Percentiles rank a stretch among this genome's conserved stretches.
These are phyloP conservation scores for Microdochium trichocladiopsis DNA, from an alignment of 2,329 filamentous ascomycete species.

Conservation along the genomic window DNA sequence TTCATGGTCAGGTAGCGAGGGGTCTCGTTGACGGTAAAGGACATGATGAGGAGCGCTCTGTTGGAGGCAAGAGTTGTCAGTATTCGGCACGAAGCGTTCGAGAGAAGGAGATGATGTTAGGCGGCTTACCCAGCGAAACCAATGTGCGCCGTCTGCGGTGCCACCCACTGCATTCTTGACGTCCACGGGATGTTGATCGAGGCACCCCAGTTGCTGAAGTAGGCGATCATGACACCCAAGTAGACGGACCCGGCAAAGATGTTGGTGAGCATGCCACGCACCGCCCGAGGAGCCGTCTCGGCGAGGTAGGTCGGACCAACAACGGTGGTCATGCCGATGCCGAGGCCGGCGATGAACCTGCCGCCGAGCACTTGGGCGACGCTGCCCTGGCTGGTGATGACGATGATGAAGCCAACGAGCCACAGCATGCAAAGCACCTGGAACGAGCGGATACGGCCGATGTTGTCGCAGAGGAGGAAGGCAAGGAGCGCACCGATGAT, in stretches of 20 bases:
- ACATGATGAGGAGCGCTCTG: conserved; percentile 2
- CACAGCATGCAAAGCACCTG: conserved; percentile 11
- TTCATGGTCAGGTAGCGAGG: conserved; percentile 7
- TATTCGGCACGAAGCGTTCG: conserved; percentile 6
- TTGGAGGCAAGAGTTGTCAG: background rate
- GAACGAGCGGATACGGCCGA: conserved; percentile 14
- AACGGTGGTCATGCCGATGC: conserved; percentile 33
- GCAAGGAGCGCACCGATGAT: conserved; percentile 7
- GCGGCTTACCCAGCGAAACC: conserved; percentile 11
- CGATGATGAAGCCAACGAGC: conserved; percentile 12
- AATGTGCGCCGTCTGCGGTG: conserved; percentile 5
- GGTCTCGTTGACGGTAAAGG: conserved; percentile 6
- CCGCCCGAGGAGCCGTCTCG: conserved; percentile 3
- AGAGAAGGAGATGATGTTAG: no score
- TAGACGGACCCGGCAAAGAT: conserved; percentile 6
- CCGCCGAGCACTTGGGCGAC: conserved; percentile 23
- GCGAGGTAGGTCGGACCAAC: conserved; percentile 15
- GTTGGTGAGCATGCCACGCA: conserved; percentile 6
- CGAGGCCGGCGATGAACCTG: conserved; percentile 32
- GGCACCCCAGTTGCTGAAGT: conserved; percentile 4
- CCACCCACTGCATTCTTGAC: conserved; percentile 5
- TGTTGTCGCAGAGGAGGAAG: conserved; percentile 14
- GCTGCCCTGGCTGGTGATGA: conserved; percentile 4
- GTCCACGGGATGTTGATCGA: conserved; percentile 2
- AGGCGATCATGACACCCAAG: conserved; percentile 5